Evolutionary conservation across 2,329 filamentous ascomycete genomes (phyloP), one percentile per base, ranked within the genome.

Genomic region (Cytospora mali): DNA sequence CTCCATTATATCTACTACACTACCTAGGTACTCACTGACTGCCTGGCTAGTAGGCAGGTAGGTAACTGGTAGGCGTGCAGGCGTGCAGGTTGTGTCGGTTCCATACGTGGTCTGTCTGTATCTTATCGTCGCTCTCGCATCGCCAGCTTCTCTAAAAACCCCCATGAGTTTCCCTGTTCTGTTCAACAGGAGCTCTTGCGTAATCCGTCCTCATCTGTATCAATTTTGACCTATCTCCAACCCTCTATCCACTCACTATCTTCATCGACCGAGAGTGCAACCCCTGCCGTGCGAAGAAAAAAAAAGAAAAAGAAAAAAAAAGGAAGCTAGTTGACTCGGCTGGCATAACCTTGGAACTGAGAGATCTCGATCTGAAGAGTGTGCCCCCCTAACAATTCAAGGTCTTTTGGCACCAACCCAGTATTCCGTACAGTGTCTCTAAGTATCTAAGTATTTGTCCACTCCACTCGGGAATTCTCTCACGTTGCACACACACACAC

Each of bases 121-220:
- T 31, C 57, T 59, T 59, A 53, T 59, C 49, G 57, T 53, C n/a
- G 25, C 31, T 52, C n/a, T 46, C 33, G 29, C 57, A 59, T 46
- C 42, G 28, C 49, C 33, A 59, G 57, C 57, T 28, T 50, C 18
- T 49, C 57, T 25, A 53, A 53, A 59, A 53, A n/a, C n/a, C n/a
- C 57, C 57, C 35, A 39, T 33, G 42, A 52, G 42, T 33, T 59
- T 49, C 33, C 49, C 27, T n/a, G 33, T 50, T 21, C n/a, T n/a
- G n/a, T 52, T 46, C 42, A 53, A 1, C n/a, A 14, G 31, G 33
- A n/a, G 1, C 23, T 6, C 23, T 7, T 18, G 33, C 46, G 13
- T 16, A 25, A 18, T 33, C 31, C 49, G n/a, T 33, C 23, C 49
- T 59, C 49, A 16, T 39, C 35, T 39, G 35, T 39, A n/a, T 39